Evolutionary conservation across 805 yeast species (phyloP).

Genomic region (Phaffomyces antillensis): DNA sequence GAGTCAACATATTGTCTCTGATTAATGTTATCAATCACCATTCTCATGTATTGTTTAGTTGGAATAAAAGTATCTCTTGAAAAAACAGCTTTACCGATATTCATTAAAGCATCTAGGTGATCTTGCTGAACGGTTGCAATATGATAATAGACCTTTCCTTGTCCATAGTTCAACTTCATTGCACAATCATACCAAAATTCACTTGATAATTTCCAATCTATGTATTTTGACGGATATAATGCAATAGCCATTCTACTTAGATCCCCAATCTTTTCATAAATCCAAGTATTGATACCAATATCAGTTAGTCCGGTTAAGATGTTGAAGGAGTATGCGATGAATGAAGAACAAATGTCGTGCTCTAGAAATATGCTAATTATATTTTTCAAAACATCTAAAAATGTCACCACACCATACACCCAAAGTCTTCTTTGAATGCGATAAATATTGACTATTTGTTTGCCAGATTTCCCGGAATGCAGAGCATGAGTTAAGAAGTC

Average conservation of each 20-base stretch:
- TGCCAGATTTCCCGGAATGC: conserved; percentile 70
- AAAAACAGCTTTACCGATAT: conserved; percentile 70
- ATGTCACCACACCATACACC: conserved; percentile 83
- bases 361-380: conserved; percentile 67
- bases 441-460: conserved; percentile 68
- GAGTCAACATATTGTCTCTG: conserved; percentile 40
- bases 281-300: conserved; percentile 45
- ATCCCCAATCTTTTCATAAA: conserved; percentile 73
- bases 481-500: conserved; percentile 67
- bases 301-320: conserved; percentile 35
- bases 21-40: conserved; percentile 73
- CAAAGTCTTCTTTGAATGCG: conserved; percentile 75
- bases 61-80: conserved; percentile 84
- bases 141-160: conserved; percentile 81
- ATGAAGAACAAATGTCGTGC: conserved; percentile 72
- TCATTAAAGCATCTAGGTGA: conserved; percentile 65
- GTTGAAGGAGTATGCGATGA: conserved; percentile 63
- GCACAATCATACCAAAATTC: conserved; percentile 79
- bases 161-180: conserved; percentile 68
- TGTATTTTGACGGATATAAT: conserved; percentile 65
- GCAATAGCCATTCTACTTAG: conserved; percentile 85
- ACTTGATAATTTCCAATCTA: conserved; percentile 81
- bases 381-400: conserved; percentile 68
- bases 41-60: conserved; percentile 66
- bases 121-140: conserved; percentile 79